These are phyloP conservation scores for Rutidosis leptorrhynchoides DNA, from an alignment of 129 eudicot species.

Conservation along the genomic window DNA sequence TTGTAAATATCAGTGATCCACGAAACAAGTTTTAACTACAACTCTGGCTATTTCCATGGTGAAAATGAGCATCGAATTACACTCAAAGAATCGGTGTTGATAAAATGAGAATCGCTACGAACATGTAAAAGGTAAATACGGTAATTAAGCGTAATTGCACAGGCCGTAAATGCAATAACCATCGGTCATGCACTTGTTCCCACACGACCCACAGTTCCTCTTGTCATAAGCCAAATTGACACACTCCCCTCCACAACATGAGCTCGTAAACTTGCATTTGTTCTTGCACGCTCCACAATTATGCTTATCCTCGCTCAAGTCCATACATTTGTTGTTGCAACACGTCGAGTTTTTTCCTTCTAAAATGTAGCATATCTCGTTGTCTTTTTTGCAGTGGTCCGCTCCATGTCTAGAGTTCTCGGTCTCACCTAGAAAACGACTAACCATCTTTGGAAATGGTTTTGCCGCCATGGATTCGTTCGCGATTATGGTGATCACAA, in stretches of 20 bases:
- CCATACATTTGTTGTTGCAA: background rate
- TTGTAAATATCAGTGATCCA: too few relatives aligned
- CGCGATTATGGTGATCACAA: background rate
- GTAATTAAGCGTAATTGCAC: background rate
- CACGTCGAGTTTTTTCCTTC: background rate
- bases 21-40: too few relatives aligned
- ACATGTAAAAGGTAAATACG: background rate
- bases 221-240: background rate
- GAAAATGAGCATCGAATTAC: too few relatives aligned
- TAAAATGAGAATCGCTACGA: background rate
- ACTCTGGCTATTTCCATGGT: too few relatives aligned
- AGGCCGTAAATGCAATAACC: constrained; percentile 9
- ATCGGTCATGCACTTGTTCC: constrained; percentile 7
- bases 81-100: too few relatives aligned
- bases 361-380: background rate
- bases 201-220: constrained; percentile 1
- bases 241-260: background rate
- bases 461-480: background rate
- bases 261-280: constrained; percentile 6
- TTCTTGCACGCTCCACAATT: constrained; percentile 11
- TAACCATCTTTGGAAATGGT: background rate
- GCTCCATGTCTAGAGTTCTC: background rate
- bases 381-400: constrained; percentile 3
- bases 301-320: constrained; percentile 5
- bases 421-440: background rate